A percentile compares a stretch with the other conserved stretches of the same genome.
phyloP scores from a whole-genome alignment of 192 early-diverging fungal genomes.

The Lobosporangium transversale region DNA sequence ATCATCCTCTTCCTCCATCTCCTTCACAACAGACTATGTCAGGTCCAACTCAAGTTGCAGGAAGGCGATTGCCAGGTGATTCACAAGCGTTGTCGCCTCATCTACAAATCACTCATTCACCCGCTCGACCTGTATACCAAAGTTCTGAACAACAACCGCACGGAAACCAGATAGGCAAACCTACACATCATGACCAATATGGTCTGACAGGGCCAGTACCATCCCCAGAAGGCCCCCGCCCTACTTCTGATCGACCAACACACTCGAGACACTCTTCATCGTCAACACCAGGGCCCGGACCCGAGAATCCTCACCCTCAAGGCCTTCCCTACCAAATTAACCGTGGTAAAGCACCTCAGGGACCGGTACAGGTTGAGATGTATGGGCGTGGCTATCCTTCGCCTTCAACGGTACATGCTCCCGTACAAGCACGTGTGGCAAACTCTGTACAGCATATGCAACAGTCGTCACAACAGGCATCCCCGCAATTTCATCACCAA shows the following conservation, averaged over 20 bases:
- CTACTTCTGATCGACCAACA: slow-evolving; percentile 15
- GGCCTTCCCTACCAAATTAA: background rate
- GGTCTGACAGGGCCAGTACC: background rate
- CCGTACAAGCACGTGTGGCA: slow-evolving; percentile 1
- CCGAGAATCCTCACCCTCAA: slow-evolving; percentile 15
- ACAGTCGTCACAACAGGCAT: slow-evolving; percentile 1
- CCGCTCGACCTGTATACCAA: background rate
- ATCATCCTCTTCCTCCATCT: background rate
- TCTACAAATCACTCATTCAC: background rate
- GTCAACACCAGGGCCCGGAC: slow-evolving; percentile 8
- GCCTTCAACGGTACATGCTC: background rate
- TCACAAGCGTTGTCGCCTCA: background rate
- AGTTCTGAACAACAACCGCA: slow-evolving; percentile 10
- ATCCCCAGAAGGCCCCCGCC: slow-evolving; percentile 11
- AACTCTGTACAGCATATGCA: no score
- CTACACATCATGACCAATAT: slow-evolving; percentile 15
- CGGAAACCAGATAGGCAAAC: background rate
- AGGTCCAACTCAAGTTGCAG: background rate
- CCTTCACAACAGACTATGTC: background rate
- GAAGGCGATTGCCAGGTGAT: slow-evolving; percentile 1
- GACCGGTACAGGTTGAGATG: slow-evolving; percentile 1
- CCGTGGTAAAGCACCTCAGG: background rate
- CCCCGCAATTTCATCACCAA: slow-evolving; percentile 7
- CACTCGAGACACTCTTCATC: slow-evolving; percentile 44
- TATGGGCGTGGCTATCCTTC: slow-evolving; percentile 13